Evolutionary conservation across 1,284 basidiomycete genomes (phyloP).

Genomic region (Lignosus rhinocerotis): DNA sequence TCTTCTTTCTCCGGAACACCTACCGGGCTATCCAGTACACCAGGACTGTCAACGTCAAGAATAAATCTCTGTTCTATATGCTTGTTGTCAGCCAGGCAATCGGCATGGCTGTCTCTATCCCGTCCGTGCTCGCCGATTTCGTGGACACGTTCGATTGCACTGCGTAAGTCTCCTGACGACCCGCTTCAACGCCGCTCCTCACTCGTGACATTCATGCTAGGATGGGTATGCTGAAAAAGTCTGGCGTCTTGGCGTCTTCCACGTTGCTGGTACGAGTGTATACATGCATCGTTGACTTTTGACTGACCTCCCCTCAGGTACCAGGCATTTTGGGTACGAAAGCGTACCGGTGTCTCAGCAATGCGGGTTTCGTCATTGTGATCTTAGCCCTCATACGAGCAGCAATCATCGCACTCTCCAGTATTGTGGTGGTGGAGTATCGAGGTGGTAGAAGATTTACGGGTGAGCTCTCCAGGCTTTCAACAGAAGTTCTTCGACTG

Average conservation of each 20-base stretch:
- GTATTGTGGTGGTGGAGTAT: constrained; percentile 44
- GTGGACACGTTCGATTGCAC: constrained; percentile 38
- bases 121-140: constrained; percentile 50
- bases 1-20: constrained; percentile 58
- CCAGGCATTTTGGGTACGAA: constrained; percentile 66
- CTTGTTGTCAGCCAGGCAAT: constrained; percentile 58
- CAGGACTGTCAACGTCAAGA: constrained; percentile 57
- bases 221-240: constrained; percentile 18
- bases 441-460: constrained; percentile 44
- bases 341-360: constrained; percentile 64
- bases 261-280: constrained; percentile 16
- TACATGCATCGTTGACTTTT: not conserved
- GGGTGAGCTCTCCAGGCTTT: constrained; percentile 35
- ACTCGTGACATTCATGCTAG: not conserved
- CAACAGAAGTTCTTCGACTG: not conserved
- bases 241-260: constrained; percentile 7
- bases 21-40: constrained; percentile 52
- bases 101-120: constrained; percentile 46
- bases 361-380: constrained; percentile 51
- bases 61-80: constrained; percentile 58
- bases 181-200: not conserved
- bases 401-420: constrained; percentile 42
- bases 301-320: constrained; percentile 42
- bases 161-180: constrained; percentile 32
- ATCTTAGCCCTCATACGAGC: constrained; percentile 44